phyloP scores from a whole-genome alignment of 129 eudicot species.

The Lonicera japonica region DNA sequence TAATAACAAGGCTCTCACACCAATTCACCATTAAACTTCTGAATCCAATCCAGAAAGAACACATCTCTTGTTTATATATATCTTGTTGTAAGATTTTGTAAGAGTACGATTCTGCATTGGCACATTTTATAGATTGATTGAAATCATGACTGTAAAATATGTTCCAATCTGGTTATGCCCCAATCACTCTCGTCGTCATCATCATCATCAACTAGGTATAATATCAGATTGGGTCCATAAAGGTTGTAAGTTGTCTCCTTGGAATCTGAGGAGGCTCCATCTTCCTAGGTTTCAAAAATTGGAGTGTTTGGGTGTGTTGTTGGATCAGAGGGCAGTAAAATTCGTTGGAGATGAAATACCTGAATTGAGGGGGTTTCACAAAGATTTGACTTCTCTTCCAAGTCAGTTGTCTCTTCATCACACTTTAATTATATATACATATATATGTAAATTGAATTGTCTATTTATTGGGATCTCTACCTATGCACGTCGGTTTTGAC shows the following conservation, averaged over 20 bases:
- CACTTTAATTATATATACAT: constrained; percentile 15
- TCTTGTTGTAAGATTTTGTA: too few species aligned
- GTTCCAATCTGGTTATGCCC: constrained; percentile 40
- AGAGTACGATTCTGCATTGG: constrained; percentile 10
- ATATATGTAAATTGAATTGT: neutral
- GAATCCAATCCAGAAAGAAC: too few species aligned
- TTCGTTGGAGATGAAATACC: constrained; percentile 70
- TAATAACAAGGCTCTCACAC: too few species aligned
- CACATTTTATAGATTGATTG: constrained; percentile 21
- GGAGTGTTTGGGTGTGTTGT: constrained; percentile 38
- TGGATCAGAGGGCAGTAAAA: constrained; percentile 42
- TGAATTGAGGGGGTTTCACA: constrained; percentile 48
- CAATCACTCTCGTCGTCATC: constrained; percentile 10
- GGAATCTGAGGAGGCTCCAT: constrained; percentile 23
- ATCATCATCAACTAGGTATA: too few species aligned
- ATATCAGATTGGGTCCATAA: constrained; percentile 35
- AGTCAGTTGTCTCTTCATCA: constrained; percentile 42
- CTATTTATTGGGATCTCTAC: neutral
- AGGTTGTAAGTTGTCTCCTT: constrained; percentile 12
- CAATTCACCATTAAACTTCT: too few species aligned
- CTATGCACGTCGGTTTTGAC: neutral
- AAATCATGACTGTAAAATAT: constrained; percentile 43
- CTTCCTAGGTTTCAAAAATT: constrained; percentile 30
- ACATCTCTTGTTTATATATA: too few species aligned
- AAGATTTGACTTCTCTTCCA: constrained; percentile 63